Evolutionary conservation across 257 asterid species (phyloP), one percentile per base, ranked within the genome.

Genomic region (Solanum ossicruentum): DNA sequence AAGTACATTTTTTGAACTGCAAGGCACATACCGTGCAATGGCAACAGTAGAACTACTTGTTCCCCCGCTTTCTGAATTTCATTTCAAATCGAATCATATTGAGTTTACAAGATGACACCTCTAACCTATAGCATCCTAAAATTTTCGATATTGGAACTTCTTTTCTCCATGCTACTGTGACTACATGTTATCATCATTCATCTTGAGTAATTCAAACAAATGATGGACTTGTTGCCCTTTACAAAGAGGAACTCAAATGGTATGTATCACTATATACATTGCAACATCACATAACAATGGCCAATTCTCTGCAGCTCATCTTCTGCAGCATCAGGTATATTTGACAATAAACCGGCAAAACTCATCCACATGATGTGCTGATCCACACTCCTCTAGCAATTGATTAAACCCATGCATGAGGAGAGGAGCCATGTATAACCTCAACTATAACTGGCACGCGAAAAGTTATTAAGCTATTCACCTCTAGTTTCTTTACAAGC

Each of bases 201-300:
- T 84, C 63, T 75, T 87, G 87, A 39, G 56, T 65, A 84, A 87
- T 85, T 84, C 65, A 84, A 85, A 85, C 81, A 88, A 89, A 93
- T 93, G 93, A 87, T 87, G 86, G 88, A 55, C 88, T 84, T 82
- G 85, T 83, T 65, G 89, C 95, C 88, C 94, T 88, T 85, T 84
- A 87, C 92, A 92, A 91, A 90, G 91, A 63, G 91, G 95, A 91
- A 92, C 95, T 86, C 84, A 77, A 88, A 81, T 80, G 84, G 89
- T 84, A 86, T 91, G 89, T 88, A 90, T 88, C 77, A 79, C 91
- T 93, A 95, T 95, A 86, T 94, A 95, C 98, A 95, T 61, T n/a
- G 88, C 84, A 90, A 86, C 89, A 89, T 87, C 93, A 77, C 66
- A 89, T 61, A 80, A 66, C 51, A 63, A 55, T 47, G 85, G 84